These are phyloP conservation scores for Trichoderma lentiforme DNA, from an alignment of 2,329 filamentous ascomycete genomes.

Conservation along the genomic window DNA sequence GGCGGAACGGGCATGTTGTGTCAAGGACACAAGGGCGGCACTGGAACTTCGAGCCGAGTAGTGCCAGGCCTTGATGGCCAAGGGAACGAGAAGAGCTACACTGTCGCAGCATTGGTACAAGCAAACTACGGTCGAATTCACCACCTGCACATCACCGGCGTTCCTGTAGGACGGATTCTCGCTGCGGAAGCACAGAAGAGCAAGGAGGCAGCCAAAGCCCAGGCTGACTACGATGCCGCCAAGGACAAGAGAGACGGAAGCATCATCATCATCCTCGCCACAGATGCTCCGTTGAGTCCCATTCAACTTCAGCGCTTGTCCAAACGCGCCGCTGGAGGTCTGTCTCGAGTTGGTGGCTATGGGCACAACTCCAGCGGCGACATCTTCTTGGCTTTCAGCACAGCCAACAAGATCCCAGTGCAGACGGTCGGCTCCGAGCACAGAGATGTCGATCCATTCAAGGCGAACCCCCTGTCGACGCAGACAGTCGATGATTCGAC, in stretches of 20 bases:
- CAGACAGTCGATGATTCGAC: constrained; percentile 51
- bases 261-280: constrained; percentile 58
- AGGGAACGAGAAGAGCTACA: constrained; percentile 41
- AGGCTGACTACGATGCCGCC: constrained; percentile 32
- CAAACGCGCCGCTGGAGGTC: constrained; percentile 55
- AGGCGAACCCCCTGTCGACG: constrained; percentile 33
- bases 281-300: constrained; percentile 55
- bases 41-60: constrained; percentile 53
- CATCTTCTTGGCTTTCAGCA: constrained; percentile 61
- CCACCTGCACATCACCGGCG: constrained; percentile 53
- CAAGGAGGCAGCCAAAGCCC: constrained; percentile 28
- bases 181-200: not conserved
- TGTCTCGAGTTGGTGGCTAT: constrained; percentile 55
- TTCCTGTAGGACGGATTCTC: constrained; percentile 55
- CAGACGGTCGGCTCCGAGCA: constrained; percentile 19
- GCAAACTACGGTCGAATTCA: constrained; percentile 57
- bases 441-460: constrained; percentile 38
- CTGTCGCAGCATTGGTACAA: constrained; percentile 56
- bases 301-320: constrained; percentile 54
- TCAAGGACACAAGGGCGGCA: constrained; percentile 61
- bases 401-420: constrained; percentile 43
- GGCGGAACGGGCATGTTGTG: constrained; percentile 64
- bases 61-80: constrained; percentile 31
- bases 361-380: constrained; percentile 58
- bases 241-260: constrained; percentile 57